Evolutionary conservation across 2,329 filamentous ascomycete genomes (phyloP).

Genomic region (Talaromyces sp.): DNA sequence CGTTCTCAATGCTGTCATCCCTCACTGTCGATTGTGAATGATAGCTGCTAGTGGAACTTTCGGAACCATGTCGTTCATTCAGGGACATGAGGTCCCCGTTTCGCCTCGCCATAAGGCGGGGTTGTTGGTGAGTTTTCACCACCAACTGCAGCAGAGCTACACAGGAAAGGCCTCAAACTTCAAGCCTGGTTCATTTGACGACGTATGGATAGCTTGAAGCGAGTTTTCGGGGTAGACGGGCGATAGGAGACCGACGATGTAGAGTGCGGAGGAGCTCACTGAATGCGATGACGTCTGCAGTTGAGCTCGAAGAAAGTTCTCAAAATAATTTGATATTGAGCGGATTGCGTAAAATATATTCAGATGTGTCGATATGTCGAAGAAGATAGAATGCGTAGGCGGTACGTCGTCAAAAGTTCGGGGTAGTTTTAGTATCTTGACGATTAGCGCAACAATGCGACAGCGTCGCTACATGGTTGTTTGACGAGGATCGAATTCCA

Average conservation of each 20-base stretch:
- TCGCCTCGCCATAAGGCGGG: constrained; percentile 32
- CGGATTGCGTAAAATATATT: too few relatives aligned
- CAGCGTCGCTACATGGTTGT: constrained; percentile 18
- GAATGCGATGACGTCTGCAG: background rate
- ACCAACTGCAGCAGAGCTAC: background rate
- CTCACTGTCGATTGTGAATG: constrained; percentile 41
- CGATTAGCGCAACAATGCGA: constrained; percentile 18
- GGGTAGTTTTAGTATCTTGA: background rate
- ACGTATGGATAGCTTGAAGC: background rate
- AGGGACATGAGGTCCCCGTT: constrained; percentile 29
- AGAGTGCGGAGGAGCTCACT: background rate
- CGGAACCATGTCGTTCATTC: constrained; percentile 40
- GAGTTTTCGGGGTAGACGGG: background rate
- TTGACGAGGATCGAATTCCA: background rate
- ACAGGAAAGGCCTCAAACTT: background rate
- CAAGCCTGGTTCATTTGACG: constrained; percentile 8
- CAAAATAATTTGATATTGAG: background rate
- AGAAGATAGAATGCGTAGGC: background rate
- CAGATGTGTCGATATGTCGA: background rate
- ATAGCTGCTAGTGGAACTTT: constrained; percentile 40
- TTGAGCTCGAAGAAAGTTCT: background rate
- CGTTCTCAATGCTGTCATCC: constrained; percentile 25
- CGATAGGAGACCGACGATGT: background rate
- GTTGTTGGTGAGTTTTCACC: constrained; percentile 4
- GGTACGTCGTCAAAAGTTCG: background rate